Conservation (phyloP, 345 rosid species). For the Barbarea vulgaris region DNA sequence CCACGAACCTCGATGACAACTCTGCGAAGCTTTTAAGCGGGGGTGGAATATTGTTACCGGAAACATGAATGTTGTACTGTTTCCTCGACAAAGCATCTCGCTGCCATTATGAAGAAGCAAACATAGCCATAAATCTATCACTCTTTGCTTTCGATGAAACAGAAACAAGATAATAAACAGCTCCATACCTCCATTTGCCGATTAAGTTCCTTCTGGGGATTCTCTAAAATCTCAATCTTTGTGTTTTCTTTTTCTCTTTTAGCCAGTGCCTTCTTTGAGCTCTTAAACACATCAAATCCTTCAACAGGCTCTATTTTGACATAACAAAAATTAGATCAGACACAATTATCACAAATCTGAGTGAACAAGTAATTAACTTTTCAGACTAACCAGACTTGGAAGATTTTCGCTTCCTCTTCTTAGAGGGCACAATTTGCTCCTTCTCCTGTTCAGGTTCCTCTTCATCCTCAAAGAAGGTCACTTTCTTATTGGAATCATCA, state of each 20-base stretch:
- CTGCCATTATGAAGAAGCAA: conserved; percentile 40
- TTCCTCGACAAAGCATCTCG: conserved; percentile 72
- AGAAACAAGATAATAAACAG: background rate
- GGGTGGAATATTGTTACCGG: conserved; percentile 74
- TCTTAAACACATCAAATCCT: conserved; percentile 78
- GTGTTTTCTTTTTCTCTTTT: conserved; percentile 29
- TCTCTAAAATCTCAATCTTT: conserved; percentile 37
- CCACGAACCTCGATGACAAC: conserved; percentile 60
- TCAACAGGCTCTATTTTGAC: conserved; percentile 54
- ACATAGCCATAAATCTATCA: background rate
- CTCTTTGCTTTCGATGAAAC: conserved; percentile 10
- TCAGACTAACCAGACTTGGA: conserved; percentile 48
- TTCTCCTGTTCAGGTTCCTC: conserved; percentile 42
- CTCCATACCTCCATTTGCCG: conserved; percentile 67
- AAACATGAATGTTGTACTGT: conserved; percentile 71
- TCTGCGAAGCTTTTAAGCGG: conserved; percentile 74
- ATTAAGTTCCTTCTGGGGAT: conserved; percentile 58
- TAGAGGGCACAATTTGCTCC: conserved; percentile 37
- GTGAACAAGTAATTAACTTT: background rate
- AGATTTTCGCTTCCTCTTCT: conserved; percentile 66
- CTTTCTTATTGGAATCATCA: conserved; percentile 39
- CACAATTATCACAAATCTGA: background rate
- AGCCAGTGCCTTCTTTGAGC: conserved; percentile 43
- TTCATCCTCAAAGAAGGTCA: conserved; percentile 45
- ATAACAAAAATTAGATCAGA: conserved; percentile 6